phyloP scores from a whole-genome alignment of 2,329 filamentous ascomycete genomes.

The Cercospora citrullina region DNA sequence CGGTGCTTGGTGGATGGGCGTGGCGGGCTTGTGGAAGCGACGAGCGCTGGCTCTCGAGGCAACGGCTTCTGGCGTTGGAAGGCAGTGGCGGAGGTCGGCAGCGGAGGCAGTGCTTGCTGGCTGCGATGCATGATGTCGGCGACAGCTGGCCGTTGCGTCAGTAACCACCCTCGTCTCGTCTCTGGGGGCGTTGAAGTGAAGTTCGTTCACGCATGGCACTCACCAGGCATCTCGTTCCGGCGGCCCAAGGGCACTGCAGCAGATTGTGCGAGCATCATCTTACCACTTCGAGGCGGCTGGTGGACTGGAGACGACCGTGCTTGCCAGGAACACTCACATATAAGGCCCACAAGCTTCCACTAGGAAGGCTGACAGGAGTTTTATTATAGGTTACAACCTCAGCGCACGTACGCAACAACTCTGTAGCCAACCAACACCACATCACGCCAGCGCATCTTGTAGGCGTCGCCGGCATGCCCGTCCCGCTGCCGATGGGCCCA shows the following conservation, averaged over 20 bases:
- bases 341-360: not conserved
- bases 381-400: not conserved
- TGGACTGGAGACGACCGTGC: conserved; percentile 12
- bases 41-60: not conserved
- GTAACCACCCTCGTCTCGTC: not conserved
- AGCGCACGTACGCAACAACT: not conserved
- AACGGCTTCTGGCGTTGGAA: conserved; percentile 6
- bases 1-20: conserved; percentile 21
- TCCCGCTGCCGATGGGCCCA: not conserved
- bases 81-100: not conserved
- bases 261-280: conserved; percentile 15
- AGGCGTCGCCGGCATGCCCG: not conserved
- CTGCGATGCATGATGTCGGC: not conserved
- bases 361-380: not conserved
- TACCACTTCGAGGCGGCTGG: conserved; percentile 27
- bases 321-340: not conserved
- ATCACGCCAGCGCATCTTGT: not conserved
- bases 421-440: not conserved
- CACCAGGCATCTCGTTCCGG: not conserved
- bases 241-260: not conserved
- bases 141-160: not conserved
- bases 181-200: not conserved
- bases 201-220: not conserved
- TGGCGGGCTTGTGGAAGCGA: conserved; percentile 1
- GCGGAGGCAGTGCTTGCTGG: conserved; percentile 1